Percentiles rank a stretch among this genome's conserved stretches.
Conservation (phyloP, 75 land plant genomes). For the Larix kaempferi region DNA sequence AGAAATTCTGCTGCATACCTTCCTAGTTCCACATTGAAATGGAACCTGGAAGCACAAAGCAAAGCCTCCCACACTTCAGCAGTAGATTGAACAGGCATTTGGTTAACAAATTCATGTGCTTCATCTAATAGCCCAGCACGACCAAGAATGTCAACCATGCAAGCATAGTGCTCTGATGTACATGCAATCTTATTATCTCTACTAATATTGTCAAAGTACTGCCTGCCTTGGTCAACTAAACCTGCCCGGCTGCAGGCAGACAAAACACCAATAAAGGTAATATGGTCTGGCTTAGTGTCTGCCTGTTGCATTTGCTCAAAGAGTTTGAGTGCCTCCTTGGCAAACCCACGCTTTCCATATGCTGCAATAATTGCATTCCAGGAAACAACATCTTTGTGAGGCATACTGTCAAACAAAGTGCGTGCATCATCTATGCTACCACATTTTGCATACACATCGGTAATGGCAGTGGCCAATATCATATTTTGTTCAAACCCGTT, state of each 20-base stretch:
- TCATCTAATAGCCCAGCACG: constrained; percentile 21
- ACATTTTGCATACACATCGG: constrained; percentile 71
- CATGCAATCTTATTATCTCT: constrained; percentile 14
- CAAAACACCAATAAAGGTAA: constrained; percentile 44
- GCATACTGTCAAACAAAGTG: constrained; percentile 46
- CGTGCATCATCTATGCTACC: constrained; percentile 38
- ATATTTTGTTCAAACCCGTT: constrained; percentile 34
- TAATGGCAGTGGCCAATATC: constrained; percentile 52
- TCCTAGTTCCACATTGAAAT: constrained; percentile 14
- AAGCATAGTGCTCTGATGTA: constrained; percentile 16
- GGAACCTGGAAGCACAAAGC: constrained; percentile 10
- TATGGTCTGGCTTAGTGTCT: constrained; percentile 39
- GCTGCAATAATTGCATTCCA: constrained; percentile 78
- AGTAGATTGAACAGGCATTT: constrained; percentile 2
- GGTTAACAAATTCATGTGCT: constrained; percentile 8
- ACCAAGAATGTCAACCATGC: constrained; percentile 20
- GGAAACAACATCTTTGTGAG: constrained; percentile 36
- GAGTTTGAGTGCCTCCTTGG: constrained; percentile 40
- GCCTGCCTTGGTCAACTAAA: constrained; percentile 57
- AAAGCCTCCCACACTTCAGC: constrained; percentile 12
- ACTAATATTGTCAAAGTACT: constrained; percentile 39
- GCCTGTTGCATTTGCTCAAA: constrained; percentile 36
- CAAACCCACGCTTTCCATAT: constrained; percentile 51
- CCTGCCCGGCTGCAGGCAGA: constrained; percentile 72
- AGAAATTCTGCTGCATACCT: not conserved